phyloP scores from a whole-genome alignment of 805 yeast species.

The Cyberlindnera xishuangbannaensis region DNA sequence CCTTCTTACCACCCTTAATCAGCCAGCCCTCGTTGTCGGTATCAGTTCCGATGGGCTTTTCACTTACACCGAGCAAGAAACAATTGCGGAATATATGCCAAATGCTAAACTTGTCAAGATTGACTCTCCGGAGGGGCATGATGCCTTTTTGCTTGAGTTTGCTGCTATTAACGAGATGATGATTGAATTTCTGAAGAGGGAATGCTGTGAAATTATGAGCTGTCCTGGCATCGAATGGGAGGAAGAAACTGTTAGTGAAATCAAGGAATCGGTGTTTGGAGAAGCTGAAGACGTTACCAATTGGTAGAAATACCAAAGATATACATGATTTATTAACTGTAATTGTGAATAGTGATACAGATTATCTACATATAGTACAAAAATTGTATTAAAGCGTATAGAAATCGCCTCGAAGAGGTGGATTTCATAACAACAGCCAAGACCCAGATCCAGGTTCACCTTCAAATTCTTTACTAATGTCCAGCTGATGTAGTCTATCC shows the following conservation, averaged over 20 bases:
- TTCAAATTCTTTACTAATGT: too few species aligned
- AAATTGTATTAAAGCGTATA: too few species aligned
- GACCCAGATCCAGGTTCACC: conserved; percentile 12
- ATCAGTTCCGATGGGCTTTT: conserved; percentile 89
- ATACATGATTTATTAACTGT: too few species aligned
- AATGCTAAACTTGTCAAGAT: conserved; percentile 63
- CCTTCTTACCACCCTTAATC: conserved; percentile 54
- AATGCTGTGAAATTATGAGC: conserved; percentile 54
- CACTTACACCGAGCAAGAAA: conserved; percentile 86
- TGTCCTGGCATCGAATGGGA: conserved; percentile 39
- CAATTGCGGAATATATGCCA: conserved; percentile 70
- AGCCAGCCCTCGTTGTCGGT: conserved; percentile 83
- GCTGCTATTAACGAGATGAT: conserved; percentile 71
- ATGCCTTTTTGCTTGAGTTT: conserved; percentile 90
- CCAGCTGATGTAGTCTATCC: too few species aligned
- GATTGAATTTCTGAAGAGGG: conserved; percentile 52
- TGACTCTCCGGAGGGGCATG: conserved; percentile 94
- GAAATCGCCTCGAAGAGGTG: too few species aligned
- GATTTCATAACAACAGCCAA: conserved; percentile 13
- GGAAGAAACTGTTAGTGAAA: conserved; percentile 36
- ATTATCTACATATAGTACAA: too few species aligned
- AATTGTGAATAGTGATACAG: too few species aligned
- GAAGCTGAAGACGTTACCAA: conserved; percentile 93
- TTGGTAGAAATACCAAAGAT: too few species aligned
- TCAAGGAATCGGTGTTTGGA: conserved; percentile 72